Evolutionary conservation across 345 rosid genomes (phyloP).

Genomic region (Psidium friedrichsthalianum): DNA sequence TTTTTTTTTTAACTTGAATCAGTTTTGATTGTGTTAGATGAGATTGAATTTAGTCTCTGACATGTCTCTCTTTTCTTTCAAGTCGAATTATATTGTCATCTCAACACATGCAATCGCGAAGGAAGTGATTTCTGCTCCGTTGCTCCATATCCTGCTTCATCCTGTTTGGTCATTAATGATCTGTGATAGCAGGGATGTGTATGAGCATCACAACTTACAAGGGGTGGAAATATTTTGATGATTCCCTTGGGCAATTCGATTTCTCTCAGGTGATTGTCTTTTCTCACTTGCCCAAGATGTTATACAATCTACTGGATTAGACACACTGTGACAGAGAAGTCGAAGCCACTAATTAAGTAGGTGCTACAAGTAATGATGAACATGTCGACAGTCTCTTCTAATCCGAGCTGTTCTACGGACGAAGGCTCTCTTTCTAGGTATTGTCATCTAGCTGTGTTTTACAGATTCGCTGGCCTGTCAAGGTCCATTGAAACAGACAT

Average conservation of each 20-base stretch:
- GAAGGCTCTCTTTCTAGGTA: not conserved
- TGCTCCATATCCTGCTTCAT: not conserved
- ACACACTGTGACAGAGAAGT: not conserved
- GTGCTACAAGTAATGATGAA: not conserved
- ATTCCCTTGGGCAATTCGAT: not conserved
- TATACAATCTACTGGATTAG: not conserved
- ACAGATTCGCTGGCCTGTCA: not conserved
- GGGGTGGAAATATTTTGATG: not conserved
- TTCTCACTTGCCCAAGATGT: not conserved
- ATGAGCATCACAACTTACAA: not conserved
- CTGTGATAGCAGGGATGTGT: not conserved
- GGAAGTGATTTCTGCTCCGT: not conserved
- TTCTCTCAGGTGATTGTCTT: not conserved
- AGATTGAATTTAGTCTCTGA: not conserved
- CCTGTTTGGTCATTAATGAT: not conserved
- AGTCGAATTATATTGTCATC: not conserved
- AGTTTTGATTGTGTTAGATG: conserved; percentile 1
- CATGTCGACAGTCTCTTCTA: not conserved
- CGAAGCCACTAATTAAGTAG: not conserved
- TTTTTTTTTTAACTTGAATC: not conserved
- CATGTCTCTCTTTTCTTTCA: not conserved
- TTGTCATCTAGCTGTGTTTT: not conserved
- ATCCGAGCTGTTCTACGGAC: not conserved
- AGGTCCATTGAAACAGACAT: not conserved
- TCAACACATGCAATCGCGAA: not conserved